Conservation (phyloP, 2,329 filamentous ascomycete species). For the Pseudogymnoascus sp. region DNA sequence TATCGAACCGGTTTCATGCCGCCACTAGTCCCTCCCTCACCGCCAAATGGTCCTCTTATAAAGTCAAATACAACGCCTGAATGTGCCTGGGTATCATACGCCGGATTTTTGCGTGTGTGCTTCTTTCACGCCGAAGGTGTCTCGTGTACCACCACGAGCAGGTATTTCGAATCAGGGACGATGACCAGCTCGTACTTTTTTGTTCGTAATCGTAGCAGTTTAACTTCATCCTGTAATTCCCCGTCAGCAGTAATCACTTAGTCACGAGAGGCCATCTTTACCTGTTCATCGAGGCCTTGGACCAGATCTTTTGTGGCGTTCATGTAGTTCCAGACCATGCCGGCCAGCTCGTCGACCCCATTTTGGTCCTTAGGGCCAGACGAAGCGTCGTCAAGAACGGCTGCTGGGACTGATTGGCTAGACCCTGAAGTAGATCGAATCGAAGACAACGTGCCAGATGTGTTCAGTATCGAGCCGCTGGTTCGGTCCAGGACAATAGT, state of each 20-base stretch:
- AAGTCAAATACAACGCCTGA: conserved; percentile 11
- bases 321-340: conserved; percentile 70
- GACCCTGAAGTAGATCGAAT: conserved; percentile 32
- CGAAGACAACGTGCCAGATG: conserved; percentile 57
- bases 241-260: neutral
- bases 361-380: conserved; percentile 32
- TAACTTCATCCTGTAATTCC: conserved; percentile 60
- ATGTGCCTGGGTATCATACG: conserved; percentile 13
- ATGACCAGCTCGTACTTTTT: conserved; percentile 81
- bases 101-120: neutral
- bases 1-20: neutral
- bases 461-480: conserved; percentile 67
- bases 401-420: conserved; percentile 2
- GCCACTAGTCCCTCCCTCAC: neutral
- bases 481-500: conserved; percentile 67
- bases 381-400: conserved; percentile 1
- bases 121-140: conserved; percentile 56
- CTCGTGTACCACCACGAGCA: conserved; percentile 74
- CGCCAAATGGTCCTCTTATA: neutral
- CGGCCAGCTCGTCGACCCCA: conserved; percentile 65
- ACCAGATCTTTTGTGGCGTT: conserved; percentile 61
- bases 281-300: conserved; percentile 65
- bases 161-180: conserved; percentile 71
- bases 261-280: conserved; percentile 29
- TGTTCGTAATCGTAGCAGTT: conserved; percentile 68